Conservation (phyloP, 441 rosid species). For the Raphanus hybrid region DNA sequence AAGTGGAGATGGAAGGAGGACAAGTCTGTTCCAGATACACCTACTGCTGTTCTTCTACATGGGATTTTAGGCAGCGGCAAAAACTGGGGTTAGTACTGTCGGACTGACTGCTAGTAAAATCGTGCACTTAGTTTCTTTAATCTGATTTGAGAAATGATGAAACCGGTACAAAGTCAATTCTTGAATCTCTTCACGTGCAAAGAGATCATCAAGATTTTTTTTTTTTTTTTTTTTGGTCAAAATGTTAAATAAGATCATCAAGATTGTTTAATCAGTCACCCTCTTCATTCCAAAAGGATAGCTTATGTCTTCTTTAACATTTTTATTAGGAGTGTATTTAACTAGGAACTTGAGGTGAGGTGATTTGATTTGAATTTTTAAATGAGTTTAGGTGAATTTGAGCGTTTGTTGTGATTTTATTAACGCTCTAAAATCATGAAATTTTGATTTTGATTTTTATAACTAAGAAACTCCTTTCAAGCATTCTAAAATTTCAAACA, state of each 20-base stretch:
- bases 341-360: no score
- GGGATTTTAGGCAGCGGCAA: constrained; percentile 92
- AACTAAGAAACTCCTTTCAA: no score
- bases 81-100: constrained; percentile 75
- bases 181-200: constrained; percentile 10
- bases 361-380: no score
- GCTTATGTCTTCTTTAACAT: neutral
- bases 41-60: constrained; percentile 91
- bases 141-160: no score
- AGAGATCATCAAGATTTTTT: neutral
- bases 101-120: neutral
- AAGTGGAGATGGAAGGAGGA: constrained; percentile 74
- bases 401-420: no score
- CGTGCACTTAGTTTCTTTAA: neutral
- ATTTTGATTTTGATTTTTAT: no score
- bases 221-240: no score
- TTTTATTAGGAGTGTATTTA: no score
- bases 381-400: no score
- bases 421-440: no score
- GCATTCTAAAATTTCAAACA: no score
- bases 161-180: neutral
- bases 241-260: neutral
- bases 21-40: constrained; percentile 81
- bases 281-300: neutral
- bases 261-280: neutral